phyloP scores from a whole-genome alignment of 805 yeast genomes.

The Torulaspora franciscae region DNA sequence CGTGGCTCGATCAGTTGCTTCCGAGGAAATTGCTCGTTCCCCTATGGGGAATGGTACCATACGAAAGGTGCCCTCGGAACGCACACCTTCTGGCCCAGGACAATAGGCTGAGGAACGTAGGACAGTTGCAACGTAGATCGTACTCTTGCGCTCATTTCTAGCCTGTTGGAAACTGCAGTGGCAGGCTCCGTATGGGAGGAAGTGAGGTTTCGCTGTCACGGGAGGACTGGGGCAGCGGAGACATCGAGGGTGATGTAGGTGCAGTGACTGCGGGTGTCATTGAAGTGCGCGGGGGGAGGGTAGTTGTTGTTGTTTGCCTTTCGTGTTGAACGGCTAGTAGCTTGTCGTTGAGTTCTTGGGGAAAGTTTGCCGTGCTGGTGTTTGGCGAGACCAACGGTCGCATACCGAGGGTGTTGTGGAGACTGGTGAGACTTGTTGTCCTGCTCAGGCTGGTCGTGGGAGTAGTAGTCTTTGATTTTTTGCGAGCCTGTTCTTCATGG shows the following conservation, averaged over 20 bases:
- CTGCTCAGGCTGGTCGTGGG: constrained; percentile 27
- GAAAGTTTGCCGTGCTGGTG: constrained; percentile 2
- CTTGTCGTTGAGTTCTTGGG: constrained; percentile 17
- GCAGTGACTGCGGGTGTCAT: constrained; percentile 6
- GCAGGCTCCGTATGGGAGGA: constrained; percentile 34
- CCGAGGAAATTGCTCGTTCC: not conserved
- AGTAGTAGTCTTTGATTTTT: constrained; percentile 29
- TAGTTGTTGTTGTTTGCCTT: constrained; percentile 7
- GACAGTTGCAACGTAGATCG: not conserved
- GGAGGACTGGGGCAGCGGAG: constrained; percentile 7
- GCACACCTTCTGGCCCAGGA: too few relatives aligned
- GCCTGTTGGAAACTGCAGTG: constrained; percentile 32
- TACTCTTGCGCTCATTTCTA: constrained; percentile 8
- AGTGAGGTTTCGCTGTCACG: constrained; percentile 13
- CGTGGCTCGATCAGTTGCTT: not conserved
- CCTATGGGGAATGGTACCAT: too few relatives aligned
- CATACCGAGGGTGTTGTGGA: constrained; percentile 4
- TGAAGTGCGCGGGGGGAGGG: constrained; percentile 2
- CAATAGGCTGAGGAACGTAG: too few relatives aligned
- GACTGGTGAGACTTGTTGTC: constrained; percentile 22
- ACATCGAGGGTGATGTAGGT: constrained; percentile 12
- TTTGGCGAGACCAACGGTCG: not conserved
- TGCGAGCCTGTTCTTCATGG: constrained; percentile 23
- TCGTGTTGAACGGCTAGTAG: constrained; percentile 25
- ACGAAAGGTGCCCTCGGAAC: too few relatives aligned